A percentile compares a stretch with the other conserved stretches of the same genome.
These are phyloP conservation scores for Ceriops decandra DNA, from an alignment of 345 rosid species.

Conservation along the genomic window DNA sequence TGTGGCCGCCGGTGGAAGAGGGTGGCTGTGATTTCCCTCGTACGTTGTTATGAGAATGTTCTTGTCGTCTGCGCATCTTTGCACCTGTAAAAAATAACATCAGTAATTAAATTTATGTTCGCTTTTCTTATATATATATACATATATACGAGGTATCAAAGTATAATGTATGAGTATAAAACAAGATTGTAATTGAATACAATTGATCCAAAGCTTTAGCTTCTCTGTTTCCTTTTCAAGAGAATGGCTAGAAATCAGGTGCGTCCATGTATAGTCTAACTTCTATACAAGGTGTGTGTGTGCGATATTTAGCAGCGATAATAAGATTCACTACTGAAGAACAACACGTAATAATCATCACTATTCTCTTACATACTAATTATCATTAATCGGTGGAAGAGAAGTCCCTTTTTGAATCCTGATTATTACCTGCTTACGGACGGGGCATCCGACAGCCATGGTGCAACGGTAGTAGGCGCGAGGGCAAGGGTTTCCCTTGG, in stretches of 20 bases:
- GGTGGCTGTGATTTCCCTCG: conserved; percentile 95
- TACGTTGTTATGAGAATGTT: conserved; percentile 76
- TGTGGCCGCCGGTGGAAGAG: conserved; percentile 85
- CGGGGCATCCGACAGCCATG: conserved; percentile 68
- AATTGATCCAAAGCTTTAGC: too few species aligned
- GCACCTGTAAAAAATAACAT: conserved; percentile 49
- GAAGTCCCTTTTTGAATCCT: too few species aligned
- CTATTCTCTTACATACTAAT: too few species aligned
- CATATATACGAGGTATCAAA: not conserved
- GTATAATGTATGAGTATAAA: not conserved
- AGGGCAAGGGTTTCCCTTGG: conserved; percentile 89
- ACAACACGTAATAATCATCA: too few species aligned
- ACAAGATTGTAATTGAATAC: not conserved
- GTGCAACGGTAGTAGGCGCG: conserved; percentile 96
- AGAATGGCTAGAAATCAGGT: too few species aligned
- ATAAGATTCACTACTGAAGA: too few species aligned
- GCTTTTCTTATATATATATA: not conserved
- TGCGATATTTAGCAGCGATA: too few species aligned
- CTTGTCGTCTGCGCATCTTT: conserved; percentile 84
- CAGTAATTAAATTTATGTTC: not conserved
- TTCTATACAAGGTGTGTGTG: too few species aligned
- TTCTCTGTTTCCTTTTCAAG: too few species aligned
- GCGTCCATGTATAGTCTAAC: too few species aligned
- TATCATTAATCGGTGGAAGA: too few species aligned
- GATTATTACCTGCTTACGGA: conserved; percentile 70